Evolutionary conservation across 345 rosid genomes (phyloP).

Genomic region (Dovyalis caffra): DNA sequence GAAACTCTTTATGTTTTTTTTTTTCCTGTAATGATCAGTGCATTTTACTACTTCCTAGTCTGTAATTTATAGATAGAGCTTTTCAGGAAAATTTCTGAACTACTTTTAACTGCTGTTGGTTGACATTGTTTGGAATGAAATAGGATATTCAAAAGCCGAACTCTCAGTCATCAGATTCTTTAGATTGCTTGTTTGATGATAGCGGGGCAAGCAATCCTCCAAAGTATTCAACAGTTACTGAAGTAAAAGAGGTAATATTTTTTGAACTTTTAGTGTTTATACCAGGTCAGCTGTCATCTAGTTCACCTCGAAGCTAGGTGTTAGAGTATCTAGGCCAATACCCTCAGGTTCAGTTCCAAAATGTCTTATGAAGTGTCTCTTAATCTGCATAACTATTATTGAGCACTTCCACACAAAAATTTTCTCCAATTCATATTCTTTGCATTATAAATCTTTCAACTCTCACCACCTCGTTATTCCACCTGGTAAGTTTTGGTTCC

Average conservation of each 20-base stretch:
- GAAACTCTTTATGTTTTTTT: not conserved
- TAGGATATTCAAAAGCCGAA: slow-evolving; percentile 35
- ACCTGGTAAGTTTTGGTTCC: not conserved
- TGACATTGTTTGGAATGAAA: slow-evolving; percentile 20
- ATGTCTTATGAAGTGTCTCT: not conserved
- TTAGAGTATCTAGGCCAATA: not conserved
- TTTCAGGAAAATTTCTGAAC: not conserved
- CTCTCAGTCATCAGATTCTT: slow-evolving; percentile 37
- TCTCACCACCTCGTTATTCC: not conserved
- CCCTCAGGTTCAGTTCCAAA: not conserved
- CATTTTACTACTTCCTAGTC: not conserved
- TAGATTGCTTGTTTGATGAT: slow-evolving; percentile 40
- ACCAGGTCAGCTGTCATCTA: not conserved
- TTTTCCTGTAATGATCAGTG: not conserved
- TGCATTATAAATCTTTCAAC: not conserved
- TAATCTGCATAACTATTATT: not conserved
- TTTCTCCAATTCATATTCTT: not conserved
- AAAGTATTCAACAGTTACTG: slow-evolving; percentile 24
- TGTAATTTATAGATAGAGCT: no score
- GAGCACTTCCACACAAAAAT: not conserved
- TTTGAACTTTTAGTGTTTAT: slow-evolving; percentile 2
- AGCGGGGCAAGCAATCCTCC: slow-evolving; percentile 32
- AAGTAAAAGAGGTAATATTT: slow-evolving; percentile 54
- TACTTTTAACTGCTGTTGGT: slow-evolving; percentile 6
- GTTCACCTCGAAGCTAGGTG: not conserved